These are phyloP conservation scores for Plasmodium berghei DNA, from an alignment of 169 alveolate genomes.

Conservation along the genomic window DNA sequence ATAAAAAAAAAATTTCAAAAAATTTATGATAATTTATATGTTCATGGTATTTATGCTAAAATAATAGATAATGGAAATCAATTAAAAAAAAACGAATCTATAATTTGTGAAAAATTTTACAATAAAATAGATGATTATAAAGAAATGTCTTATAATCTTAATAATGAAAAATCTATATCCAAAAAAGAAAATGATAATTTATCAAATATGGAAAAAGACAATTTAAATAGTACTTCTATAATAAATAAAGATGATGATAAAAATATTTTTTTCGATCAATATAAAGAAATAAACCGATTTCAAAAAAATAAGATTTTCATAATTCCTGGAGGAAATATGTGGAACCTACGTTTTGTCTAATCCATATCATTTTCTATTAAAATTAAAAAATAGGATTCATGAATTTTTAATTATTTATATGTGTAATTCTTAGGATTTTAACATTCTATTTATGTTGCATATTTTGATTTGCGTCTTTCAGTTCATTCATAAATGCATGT, in stretches of 20 bases:
- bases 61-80: neutral
- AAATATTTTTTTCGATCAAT: neutral
- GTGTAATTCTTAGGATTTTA: neutral
- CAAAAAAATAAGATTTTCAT: conserved; percentile 43
- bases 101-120: neutral
- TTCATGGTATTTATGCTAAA: conserved; percentile 45
- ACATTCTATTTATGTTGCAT: too few relatives aligned
- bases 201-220: neutral
- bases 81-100: neutral
- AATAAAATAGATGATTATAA: neutral
- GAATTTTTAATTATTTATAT: neutral
- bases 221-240: neutral
- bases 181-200: too few relatives aligned
- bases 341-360: conserved; percentile 54
- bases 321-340: conserved; percentile 60
- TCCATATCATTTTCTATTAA: neutral
- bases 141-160: neutral
- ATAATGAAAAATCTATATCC: neutral
- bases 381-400: neutral
- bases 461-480: too few relatives aligned
- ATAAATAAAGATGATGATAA: neutral
- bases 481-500: too few relatives aligned
- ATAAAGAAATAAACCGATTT: conserved; percentile 55
- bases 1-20: conserved; percentile 26
- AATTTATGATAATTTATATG: conserved; percentile 36